Conservation (phyloP, 805 yeast genomes). For the Lipomyces mesembrius region DNA sequence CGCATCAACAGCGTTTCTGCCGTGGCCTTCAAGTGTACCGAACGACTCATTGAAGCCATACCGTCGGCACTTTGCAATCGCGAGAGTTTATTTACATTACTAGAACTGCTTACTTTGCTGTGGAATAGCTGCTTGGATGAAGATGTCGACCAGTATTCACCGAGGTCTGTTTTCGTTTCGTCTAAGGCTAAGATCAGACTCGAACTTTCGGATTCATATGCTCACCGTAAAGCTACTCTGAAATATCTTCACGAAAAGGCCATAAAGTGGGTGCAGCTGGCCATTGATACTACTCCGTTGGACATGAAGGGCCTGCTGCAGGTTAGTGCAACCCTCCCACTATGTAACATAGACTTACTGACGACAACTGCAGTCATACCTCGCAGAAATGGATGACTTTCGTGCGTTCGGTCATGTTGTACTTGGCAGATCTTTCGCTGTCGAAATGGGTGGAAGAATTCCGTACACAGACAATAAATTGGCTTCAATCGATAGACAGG, state of each 20-base stretch:
- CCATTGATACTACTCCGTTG: conserved; percentile 62
- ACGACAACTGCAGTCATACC: conserved; percentile 59
- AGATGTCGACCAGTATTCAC: conserved; percentile 82
- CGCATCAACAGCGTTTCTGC: conserved; percentile 74
- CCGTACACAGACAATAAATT: conserved; percentile 70
- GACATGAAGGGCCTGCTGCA: conserved; percentile 75
- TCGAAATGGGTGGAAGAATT: conserved; percentile 81
- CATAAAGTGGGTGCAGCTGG: conserved; percentile 65
- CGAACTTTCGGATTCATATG: conserved; percentile 71
- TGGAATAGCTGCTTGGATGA: conserved; percentile 84
- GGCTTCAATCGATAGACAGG: conserved; percentile 50
- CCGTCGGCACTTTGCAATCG: conserved; percentile 83
- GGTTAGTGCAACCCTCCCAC: not conserved
- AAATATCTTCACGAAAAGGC: conserved; percentile 62
- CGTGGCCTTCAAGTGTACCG: conserved; percentile 79
- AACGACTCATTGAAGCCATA: conserved; percentile 61
- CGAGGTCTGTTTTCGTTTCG: conserved; percentile 66
- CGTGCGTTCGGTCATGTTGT: conserved; percentile 55
- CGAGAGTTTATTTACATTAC: conserved; percentile 70
- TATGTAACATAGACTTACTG: not conserved
- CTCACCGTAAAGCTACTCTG: conserved; percentile 74
- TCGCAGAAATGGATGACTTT: conserved; percentile 54
- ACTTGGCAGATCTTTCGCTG: conserved; percentile 86
- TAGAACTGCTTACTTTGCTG: conserved; percentile 78
- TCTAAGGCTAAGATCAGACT: conserved; percentile 54